Evolutionary conservation across 108 stramenopile species (phyloP).

Genomic region (Nannochloropsis gaditana): DNA sequence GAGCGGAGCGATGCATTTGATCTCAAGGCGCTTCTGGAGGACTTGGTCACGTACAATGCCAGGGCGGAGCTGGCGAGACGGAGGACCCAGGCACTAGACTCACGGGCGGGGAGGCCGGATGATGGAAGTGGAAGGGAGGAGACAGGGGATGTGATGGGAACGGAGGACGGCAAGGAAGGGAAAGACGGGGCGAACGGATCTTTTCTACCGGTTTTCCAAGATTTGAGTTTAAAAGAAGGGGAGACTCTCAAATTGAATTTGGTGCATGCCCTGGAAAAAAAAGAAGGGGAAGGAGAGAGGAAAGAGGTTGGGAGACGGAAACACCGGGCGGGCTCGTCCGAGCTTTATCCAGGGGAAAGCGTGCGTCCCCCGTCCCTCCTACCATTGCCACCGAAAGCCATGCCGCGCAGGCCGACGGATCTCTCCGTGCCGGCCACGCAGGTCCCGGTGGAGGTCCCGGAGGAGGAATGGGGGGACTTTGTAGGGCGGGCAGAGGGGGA

Average conservation of each 20-base stretch:
- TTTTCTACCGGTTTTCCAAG: neutral
- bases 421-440: too few relatives aligned
- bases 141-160: neutral
- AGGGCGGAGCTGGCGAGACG: neutral
- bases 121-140: neutral
- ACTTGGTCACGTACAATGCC: slow-evolving; percentile 11
- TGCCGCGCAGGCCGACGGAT: too few relatives aligned
- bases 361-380: too few relatives aligned
- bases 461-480: neutral
- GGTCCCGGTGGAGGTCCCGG: too few relatives aligned
- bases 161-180: neutral
- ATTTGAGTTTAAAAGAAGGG: neutral
- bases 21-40: neutral
- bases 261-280: neutral
- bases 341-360: too few relatives aligned
- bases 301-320: neutral
- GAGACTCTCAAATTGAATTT: neutral
- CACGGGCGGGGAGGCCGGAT: neutral
- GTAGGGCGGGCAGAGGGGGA: neutral
- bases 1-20: slow-evolving; percentile 6
- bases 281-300: neutral
- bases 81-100: neutral
- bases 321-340: neutral
- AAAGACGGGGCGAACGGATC: neutral
- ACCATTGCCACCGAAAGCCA: too few relatives aligned